Conservation (phyloP, 208 protist genomes). For the Trypanosoma conorhini region DNA sequence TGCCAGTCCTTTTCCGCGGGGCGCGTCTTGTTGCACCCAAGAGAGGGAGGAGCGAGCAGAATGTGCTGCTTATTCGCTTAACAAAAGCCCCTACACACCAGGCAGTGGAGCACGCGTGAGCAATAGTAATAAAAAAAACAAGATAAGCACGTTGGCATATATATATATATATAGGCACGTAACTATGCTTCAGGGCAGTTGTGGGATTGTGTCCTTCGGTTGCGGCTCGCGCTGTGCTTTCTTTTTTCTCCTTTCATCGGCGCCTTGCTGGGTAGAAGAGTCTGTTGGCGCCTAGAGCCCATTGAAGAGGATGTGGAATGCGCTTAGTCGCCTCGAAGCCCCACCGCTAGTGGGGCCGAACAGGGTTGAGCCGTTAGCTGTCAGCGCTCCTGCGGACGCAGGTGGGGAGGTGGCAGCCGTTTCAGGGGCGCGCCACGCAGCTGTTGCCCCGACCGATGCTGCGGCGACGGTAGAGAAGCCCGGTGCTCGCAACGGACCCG, state of each 20-base stretch:
- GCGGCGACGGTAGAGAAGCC: not conserved
- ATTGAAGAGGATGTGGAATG: slow-evolving; percentile 24
- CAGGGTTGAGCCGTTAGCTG: not conserved
- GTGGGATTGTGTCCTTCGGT: not conserved
- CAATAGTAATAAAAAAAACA: too few species aligned
- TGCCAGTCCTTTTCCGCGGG: not conserved
- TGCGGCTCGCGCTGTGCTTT: not conserved
- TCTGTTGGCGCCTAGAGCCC: not conserved
- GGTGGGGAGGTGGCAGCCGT: not conserved
- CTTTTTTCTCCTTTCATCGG: not conserved
- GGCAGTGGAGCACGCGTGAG: not conserved
- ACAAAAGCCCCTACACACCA: not conserved
- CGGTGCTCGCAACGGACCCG: not conserved
- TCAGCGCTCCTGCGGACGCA: slow-evolving; percentile 1
- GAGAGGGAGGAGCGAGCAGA: not conserved
- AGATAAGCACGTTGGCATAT: not conserved
- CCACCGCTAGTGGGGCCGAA: not conserved
- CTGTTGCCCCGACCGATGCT: not conserved
- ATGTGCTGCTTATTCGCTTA: not conserved
- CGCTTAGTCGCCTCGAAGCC: slow-evolving; percentile 19
- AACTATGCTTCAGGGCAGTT: not conserved
- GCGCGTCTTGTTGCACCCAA: not conserved
- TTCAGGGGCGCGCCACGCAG: not conserved
- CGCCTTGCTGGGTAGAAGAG: not conserved
- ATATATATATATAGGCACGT: slow-evolving; percentile 1